Conservation (phyloP, 163 green algal genomes). For the Chlorella variabilis region DNA sequence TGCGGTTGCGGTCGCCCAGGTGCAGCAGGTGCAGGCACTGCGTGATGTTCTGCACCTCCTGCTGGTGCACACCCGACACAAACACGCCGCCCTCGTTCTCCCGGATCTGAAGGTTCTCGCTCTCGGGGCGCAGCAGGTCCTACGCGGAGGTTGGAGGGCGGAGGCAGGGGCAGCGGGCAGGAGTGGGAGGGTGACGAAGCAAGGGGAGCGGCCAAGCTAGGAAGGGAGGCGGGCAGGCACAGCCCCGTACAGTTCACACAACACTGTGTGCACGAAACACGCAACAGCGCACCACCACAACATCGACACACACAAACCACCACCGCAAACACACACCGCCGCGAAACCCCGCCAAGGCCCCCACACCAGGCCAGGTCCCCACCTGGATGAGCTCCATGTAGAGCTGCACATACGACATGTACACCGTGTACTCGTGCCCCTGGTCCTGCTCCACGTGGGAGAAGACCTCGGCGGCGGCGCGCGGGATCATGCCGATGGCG, state of each 20-base stretch:
- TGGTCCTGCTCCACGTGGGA: conserved; percentile 59
- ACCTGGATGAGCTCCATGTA: conserved; percentile 91
- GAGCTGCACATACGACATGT: conserved; percentile 87
- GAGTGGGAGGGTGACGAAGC: neutral
- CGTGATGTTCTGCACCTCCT: conserved; percentile 74
- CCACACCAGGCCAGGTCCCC: no score
- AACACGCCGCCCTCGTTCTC: conserved; percentile 85
- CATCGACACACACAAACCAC: no score
- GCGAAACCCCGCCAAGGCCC: no score
- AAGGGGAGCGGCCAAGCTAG: neutral
- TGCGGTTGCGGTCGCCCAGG: conserved; percentile 83
- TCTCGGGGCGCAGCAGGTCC: conserved; percentile 80
- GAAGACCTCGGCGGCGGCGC: conserved; percentile 80
- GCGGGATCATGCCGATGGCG: conserved; percentile 85
- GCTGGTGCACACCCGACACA: conserved; percentile 76
- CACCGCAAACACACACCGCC: no score
- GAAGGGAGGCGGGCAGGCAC: no score
- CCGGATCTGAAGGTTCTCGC: conserved; percentile 81
- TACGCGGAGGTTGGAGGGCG: conserved; percentile 1
- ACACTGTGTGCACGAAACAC: no score
- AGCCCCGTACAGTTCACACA: no score
- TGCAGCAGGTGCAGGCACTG: conserved; percentile 88
- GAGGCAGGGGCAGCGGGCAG: neutral
- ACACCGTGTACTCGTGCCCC: conserved; percentile 68
- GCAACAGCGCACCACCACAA: no score